Percentiles rank a stretch among this genome's conserved stretches.
Conservation (phyloP, 257 asterid genomes). For the Scutellaria barbata region DNA sequence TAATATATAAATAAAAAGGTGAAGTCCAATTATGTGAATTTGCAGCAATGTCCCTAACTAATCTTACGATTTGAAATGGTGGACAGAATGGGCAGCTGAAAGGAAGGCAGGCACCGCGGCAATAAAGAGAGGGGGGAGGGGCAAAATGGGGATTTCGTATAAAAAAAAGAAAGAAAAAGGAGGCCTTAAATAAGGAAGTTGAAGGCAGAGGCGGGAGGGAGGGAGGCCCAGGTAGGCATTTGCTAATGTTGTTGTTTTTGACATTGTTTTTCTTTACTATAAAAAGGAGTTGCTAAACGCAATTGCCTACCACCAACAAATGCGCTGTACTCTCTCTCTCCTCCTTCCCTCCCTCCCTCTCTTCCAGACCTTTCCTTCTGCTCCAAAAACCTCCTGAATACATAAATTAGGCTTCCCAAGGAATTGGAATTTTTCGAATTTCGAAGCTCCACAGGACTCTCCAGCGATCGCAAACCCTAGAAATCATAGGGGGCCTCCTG, state of each 20-base stretch:
- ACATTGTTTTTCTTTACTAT: constrained; percentile 31
- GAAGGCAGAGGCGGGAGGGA: constrained; percentile 48
- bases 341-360: constrained; percentile 18
- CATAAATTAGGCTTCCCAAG: constrained; percentile 23
- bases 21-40: not conserved
- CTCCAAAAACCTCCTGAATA: constrained; percentile 32
- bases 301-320: constrained; percentile 51
- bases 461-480: constrained; percentile 60
- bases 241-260: not conserved
- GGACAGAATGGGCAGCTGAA: not conserved
- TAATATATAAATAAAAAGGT: not conserved
- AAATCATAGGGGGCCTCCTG: constrained; percentile 27
- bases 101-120: not conserved
- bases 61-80: not conserved
- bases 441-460: constrained; percentile 10
- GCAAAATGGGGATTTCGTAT: constrained; percentile 20
- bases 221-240: constrained; percentile 36
- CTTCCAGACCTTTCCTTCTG: constrained; percentile 41
- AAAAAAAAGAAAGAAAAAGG: not conserved
- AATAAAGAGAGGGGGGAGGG: constrained; percentile 25
- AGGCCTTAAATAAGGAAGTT: constrained; percentile 41
- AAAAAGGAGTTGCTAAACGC: constrained; percentile 48
- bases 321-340: constrained; percentile 49
- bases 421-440: constrained; percentile 10
- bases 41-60: not conserved